Conservation (phyloP, 805 yeast genomes). For the Phaffomyces thermotolerans region DNA sequence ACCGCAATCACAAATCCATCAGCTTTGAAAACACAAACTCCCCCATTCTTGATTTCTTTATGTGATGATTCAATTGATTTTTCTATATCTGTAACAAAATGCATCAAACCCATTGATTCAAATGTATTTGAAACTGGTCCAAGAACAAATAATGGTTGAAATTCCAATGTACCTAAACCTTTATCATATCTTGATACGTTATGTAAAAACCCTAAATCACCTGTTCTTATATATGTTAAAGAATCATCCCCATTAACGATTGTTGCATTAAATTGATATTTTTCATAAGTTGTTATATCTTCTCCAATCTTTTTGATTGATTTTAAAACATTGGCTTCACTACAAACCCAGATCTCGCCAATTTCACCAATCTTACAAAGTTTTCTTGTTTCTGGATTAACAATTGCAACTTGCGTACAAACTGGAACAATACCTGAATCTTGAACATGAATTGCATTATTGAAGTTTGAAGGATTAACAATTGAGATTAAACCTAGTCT, state of each 20-base stretch:
- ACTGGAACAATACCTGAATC: conserved; percentile 97
- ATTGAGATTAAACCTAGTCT: conserved; percentile 83
- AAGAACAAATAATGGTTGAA: conserved; percentile 77
- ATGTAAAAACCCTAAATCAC: conserved; percentile 90
- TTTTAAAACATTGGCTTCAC: conserved; percentile 70
- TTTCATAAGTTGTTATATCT: conserved; percentile 20
- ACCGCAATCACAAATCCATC: conserved; percentile 74
- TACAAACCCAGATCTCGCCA: conserved; percentile 96
- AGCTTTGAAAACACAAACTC: conserved; percentile 71
- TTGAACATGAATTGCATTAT: conserved; percentile 69
- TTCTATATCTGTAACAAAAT: conserved; percentile 83
- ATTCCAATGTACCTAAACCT: conserved; percentile 30
- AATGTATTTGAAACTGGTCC: conserved; percentile 84
- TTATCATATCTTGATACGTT: conserved; percentile 45
- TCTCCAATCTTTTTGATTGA: conserved; percentile 44
- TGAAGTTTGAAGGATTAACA: conserved; percentile 65
- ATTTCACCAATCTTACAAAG: conserved; percentile 84
- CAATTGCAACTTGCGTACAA: conserved; percentile 88
- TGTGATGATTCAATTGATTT: conserved; percentile 50
- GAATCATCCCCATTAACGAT: conserved; percentile 59
- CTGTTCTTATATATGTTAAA: conserved; percentile 72
- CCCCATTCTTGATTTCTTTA: conserved; percentile 39
- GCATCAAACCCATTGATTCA: conserved; percentile 86
- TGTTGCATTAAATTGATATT: conserved; percentile 50
- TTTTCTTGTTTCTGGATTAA: conserved; percentile 82